Percentiles rank a stretch among this genome's conserved stretches.
phyloP scores from a whole-genome alignment of 371 early-diverging fungal genomes.

The Mortierella sp. region DNA sequence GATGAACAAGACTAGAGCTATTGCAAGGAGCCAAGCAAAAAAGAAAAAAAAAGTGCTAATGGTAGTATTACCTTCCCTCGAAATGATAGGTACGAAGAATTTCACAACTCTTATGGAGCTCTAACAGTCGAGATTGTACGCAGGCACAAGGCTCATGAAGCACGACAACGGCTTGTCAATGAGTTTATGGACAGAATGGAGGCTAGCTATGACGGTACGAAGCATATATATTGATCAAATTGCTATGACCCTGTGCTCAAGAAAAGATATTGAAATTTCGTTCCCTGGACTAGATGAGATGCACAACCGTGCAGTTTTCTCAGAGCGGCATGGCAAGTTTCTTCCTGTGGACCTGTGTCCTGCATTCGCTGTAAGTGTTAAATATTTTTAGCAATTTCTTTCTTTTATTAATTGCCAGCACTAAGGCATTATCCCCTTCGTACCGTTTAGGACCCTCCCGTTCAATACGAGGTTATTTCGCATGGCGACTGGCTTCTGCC shows the following conservation, averaged over 20 bases:
- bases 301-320: slow-evolving; percentile 25
- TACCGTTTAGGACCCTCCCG: slow-evolving; percentile 30
- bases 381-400: neutral
- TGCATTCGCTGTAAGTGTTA: slow-evolving; percentile 23
- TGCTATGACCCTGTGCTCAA: neutral
- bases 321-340: slow-evolving; percentile 45
- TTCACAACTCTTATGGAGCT: slow-evolving; percentile 48
- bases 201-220: slow-evolving; percentile 21
- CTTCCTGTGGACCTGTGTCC: slow-evolving; percentile 56
- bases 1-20: neutral
- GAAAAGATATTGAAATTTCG: neutral
- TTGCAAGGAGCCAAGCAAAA: neutral
- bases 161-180: slow-evolving; percentile 16
- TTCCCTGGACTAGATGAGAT: slow-evolving; percentile 21
- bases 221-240: neutral
- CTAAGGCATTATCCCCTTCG: neutral
- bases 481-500: slow-evolving; percentile 49
- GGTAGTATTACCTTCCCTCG: neutral
- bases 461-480: slow-evolving; percentile 35
- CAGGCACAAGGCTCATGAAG: slow-evolving; percentile 43
- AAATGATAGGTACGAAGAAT: slow-evolving; percentile 50
- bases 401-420: neutral
- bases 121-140: slow-evolving; percentile 43
- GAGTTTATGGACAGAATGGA: slow-evolving; percentile 38
- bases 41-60: neutral